Evolutionary conservation across 176 grass and related monocot species (phyloP), one percentile per base, ranked within the genome.

Genomic region (Oryza coarctata): DNA sequence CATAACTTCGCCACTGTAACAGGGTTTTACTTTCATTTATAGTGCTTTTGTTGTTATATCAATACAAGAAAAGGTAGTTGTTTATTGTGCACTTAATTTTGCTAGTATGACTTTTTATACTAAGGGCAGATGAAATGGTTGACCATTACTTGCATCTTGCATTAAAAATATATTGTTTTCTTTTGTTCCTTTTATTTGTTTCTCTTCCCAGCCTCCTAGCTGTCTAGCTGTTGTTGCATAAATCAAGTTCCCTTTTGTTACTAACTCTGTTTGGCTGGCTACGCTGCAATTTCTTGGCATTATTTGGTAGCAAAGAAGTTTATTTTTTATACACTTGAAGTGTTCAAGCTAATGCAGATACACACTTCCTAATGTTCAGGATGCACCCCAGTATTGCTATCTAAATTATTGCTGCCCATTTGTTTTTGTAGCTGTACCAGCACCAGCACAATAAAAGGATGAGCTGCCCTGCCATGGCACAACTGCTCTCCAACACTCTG

Each of bases 381-480:
- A 58, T 58, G 15, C 62, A 18, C 3, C 30, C 20, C 60, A 45
- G 18, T 14, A 50, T 39, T 65, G 30, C 31, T 57, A 40, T 58
- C 45, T 79, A 29, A 52, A 73, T 62, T 55, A 12, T 49, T 65
- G 20, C 40, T 27, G 10, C 17, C 38, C 7, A 10, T 77, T 78
- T 84, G 27, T 77, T 60, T 84, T 1, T 88, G 79, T 84, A 99
- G 93, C 84, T 99, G 50, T 99, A 99, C 81, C 93, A 99, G 52
- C 96, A 99, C 84, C 93, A 99, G 68, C 96, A 99, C 85, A 99
- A 95, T 81, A 99, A 99, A 86, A 92, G 92, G 80, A 99, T 99
- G 93, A 95, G 93, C 65, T 99, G 96, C 64, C 96, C 96, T 22
- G 93, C 92, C 23, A 99, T 99, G 96, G 96, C 88, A 74, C 93